phyloP scores from a whole-genome alignment of 140 eudicot species.

The Oenanthe javanica region DNA sequence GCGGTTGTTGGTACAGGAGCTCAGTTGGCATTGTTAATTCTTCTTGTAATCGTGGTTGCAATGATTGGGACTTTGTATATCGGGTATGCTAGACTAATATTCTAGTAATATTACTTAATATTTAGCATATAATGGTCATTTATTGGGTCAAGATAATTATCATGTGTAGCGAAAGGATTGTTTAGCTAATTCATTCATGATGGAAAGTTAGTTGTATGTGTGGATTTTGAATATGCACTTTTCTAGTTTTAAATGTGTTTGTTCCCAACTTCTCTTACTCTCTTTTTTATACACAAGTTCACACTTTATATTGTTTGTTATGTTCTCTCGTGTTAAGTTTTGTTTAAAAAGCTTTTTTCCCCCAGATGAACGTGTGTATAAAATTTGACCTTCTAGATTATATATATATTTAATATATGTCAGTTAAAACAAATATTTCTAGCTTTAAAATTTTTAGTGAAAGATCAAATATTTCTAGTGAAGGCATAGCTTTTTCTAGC shows the following conservation, averaged over 20 bases:
- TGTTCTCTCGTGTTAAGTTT: not conserved
- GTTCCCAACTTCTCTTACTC: not conserved
- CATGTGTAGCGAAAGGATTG: not conserved
- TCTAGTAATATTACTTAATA: too few species aligned
- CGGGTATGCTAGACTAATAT: conserved; percentile 53
- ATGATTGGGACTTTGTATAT: conserved; percentile 84
- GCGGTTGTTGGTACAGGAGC: conserved; percentile 99
- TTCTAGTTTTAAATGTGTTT: not conserved
- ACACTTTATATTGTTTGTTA: not conserved
- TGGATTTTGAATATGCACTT: not conserved
- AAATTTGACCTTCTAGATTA: too few species aligned
- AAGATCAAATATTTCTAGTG: too few species aligned
- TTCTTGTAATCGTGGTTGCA: conserved; percentile 88
- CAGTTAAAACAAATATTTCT: too few species aligned
- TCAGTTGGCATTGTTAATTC: conserved; percentile 72
- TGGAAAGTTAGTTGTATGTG: not conserved
- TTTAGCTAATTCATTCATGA: not conserved
- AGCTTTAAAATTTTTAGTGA: too few species aligned
- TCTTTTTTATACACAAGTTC: not conserved
- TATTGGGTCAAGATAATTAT: not conserved
- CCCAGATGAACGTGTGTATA: too few species aligned
- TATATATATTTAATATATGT: too few species aligned
- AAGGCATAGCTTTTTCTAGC: too few species aligned
- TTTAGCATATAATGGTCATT: too few species aligned
- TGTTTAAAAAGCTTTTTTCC: not conserved